Percentiles rank a stretch among this genome's conserved stretches.
Conservation (phyloP, 169 alveolate genomes). For the Cryptosporidium ubiquitum region DNA sequence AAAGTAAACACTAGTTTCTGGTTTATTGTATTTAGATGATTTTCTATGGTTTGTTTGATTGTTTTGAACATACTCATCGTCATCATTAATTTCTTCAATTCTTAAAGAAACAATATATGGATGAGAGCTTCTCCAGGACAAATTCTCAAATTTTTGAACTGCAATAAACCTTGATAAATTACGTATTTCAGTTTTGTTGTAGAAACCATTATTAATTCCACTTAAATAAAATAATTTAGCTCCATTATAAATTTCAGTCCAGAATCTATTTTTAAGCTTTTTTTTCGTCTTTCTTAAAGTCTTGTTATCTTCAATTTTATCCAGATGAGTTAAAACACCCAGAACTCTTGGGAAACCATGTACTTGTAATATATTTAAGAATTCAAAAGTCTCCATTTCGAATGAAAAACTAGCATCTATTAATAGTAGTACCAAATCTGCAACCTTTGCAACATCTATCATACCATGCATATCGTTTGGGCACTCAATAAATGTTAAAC, state of each 20-base stretch:
- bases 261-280: slow-evolving; percentile 94
- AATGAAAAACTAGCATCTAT: slow-evolving; percentile 96
- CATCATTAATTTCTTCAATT: slow-evolving; percentile 83
- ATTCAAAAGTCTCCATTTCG: slow-evolving; percentile 99
- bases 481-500: slow-evolving; percentile 96
- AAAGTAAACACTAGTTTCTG: slow-evolving; percentile 85
- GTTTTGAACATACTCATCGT: neutral
- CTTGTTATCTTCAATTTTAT: slow-evolving; percentile 92
- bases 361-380: slow-evolving; percentile 92
- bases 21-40: slow-evolving; percentile 67
- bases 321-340: slow-evolving; percentile 98
- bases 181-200: slow-evolving; percentile 92
- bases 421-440: slow-evolving; percentile 95
- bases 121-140: slow-evolving; percentile 95
- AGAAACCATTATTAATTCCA: slow-evolving; percentile 93
- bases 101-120: slow-evolving; percentile 96
- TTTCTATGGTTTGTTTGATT: slow-evolving; percentile 65
- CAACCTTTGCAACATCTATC: slow-evolving; percentile 98
- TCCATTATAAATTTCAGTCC: slow-evolving; percentile 98
- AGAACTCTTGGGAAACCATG: slow-evolving; percentile 93
- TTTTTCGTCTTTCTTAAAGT: slow-evolving; percentile 93
- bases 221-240: slow-evolving; percentile 96
- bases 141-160: slow-evolving; percentile 88
- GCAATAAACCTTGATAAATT: slow-evolving; percentile 95
- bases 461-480: slow-evolving; percentile 94